Evolutionary conservation across 331 rosid genomes (phyloP), one percentile per base, ranked within the genome.

Genomic region (Cydonia oblonga): DNA sequence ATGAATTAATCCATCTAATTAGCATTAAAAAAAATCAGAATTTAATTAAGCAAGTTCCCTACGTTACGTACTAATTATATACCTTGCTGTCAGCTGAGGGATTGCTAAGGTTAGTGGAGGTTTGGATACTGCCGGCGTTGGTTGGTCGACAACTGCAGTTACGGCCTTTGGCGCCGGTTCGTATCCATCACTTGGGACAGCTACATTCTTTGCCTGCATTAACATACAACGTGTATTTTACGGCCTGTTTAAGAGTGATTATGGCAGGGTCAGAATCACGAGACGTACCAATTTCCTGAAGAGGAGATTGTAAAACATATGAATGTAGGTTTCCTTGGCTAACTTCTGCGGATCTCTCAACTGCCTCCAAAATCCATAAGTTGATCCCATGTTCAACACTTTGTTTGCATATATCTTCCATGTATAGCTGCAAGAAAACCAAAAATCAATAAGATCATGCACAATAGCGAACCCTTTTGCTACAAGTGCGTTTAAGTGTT

Each of bases 321-420:
- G 95, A 54, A 90, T 87, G 80, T 93, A 93, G 87, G 92, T 85
- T 42, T 83, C 88, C 79, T 84, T 90, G 64, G 97, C 96, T 57
- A 86, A 78, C 79, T 86, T 87, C 64, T 86, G 96, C 19, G 81
- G 85, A 75, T 87, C 89, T 80, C 81, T 90, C 79, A 90, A 72
- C 64, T 74, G 80, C 87, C 96, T 90, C 98, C 98, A 93, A 72
- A 90, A 89, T 32, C 93, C 95, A 70, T 89, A 93, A 28, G 86
- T 77, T 46, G 98, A 87, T 75, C 92, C 96, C 92, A 93, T 90
- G 35, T 85, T 87, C 95, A 93, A 73, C 57, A 89, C 80, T 77
- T 87, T 93, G 54, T 81, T 89, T 74, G 98, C 97, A 81, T 93
- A 93, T 69, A 93, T 90, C 81, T 93, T 93, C 98, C 98, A 93